Conservation (phyloP, 1,139 yeast genomes). For the Yamadazyma atlantica region DNA sequence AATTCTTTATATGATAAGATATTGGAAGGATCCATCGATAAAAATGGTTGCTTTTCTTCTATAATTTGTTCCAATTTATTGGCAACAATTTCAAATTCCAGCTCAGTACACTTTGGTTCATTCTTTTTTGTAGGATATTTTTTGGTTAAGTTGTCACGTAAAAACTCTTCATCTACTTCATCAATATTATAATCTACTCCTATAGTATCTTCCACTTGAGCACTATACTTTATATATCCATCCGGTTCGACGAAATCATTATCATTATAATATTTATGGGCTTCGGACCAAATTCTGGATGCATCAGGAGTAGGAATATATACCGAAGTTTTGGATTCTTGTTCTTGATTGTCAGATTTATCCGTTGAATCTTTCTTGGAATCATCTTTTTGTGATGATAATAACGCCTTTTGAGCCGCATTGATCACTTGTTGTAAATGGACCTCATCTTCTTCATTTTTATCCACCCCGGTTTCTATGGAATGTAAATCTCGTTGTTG, state of each 20-base stretch:
- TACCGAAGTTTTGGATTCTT: constrained; percentile 37
- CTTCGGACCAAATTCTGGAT: constrained; percentile 77
- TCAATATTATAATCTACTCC: constrained; percentile 91
- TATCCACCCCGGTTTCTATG: constrained; percentile 97
- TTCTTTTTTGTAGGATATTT: constrained; percentile 23
- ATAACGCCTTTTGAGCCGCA: constrained; percentile 66
- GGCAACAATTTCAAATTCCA: constrained; percentile 81
- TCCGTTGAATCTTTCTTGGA: constrained; percentile 42
- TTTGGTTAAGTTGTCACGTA: constrained; percentile 42
- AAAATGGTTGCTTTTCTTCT: constrained; percentile 81
- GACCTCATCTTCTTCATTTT: constrained; percentile 95
- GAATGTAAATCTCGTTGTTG: constrained; percentile 85
- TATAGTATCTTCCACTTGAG: constrained; percentile 90
- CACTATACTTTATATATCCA: constrained; percentile 82
- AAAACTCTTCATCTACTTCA: constrained; percentile 76
- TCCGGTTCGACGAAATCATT: constrained; percentile 66
- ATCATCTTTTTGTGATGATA: constrained; percentile 28
- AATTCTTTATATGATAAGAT: constrained; percentile 72
- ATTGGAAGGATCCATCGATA: constrained; percentile 80
- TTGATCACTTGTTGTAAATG: constrained; percentile 89
- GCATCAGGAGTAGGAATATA: constrained; percentile 99
- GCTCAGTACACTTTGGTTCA: constrained; percentile 54
- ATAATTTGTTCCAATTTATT: constrained; percentile 74
- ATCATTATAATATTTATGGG: constrained; percentile 66
- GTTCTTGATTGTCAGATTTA: constrained; percentile 9